Percentiles rank a stretch among this genome's conserved stretches.
Evolutionary conservation across 352 stramenopile species (phyloP).

Genomic region (Bremia lactucae): DNA sequence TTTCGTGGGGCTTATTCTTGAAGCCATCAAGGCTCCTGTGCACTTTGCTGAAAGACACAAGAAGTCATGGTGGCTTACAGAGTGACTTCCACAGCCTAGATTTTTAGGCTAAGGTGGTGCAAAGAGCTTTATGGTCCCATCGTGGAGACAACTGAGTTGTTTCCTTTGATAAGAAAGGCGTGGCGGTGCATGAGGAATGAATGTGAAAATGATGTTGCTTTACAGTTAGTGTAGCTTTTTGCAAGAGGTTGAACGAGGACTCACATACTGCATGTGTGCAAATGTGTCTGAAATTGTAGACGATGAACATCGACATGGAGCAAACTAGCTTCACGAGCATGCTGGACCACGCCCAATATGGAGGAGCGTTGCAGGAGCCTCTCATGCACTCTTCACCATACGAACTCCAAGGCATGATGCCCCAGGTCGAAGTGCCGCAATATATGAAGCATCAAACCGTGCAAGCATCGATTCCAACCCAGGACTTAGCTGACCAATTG

Average conservation of each 20-base stretch:
- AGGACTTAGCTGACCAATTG: conserved; percentile 17
- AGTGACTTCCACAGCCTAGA: neutral
- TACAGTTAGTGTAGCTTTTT: neutral
- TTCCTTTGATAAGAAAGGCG: conserved; percentile 2
- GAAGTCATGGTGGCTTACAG: conserved; percentile 3
- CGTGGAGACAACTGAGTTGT: conserved; percentile 5
- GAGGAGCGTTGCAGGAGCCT: conserved; percentile 16
- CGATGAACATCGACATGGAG: conserved; percentile 36
- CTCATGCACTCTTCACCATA: conserved; percentile 13
- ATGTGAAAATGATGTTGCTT: neutral
- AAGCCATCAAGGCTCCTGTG: neutral
- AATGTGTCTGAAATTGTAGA: conserved; percentile 20
- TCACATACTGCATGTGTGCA: conserved; percentile 23
- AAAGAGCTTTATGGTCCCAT: conserved; percentile 9
- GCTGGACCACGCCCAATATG: conserved; percentile 23
- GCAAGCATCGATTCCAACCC: conserved; percentile 7
- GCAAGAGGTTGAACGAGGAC: conserved; percentile 5
- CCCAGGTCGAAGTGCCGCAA: conserved; percentile 11
- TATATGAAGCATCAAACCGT: conserved; percentile 16
- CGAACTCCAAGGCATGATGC: conserved; percentile 14
- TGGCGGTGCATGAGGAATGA: neutral
- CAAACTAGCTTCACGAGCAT: conserved; percentile 21
- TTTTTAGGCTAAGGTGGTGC: conserved; percentile 1
- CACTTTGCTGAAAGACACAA: conserved; percentile 5
- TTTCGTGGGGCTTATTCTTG: neutral